These are phyloP conservation scores for Starmerella apis DNA, from an alignment of 805 yeast genomes.

Conservation along the genomic window DNA sequence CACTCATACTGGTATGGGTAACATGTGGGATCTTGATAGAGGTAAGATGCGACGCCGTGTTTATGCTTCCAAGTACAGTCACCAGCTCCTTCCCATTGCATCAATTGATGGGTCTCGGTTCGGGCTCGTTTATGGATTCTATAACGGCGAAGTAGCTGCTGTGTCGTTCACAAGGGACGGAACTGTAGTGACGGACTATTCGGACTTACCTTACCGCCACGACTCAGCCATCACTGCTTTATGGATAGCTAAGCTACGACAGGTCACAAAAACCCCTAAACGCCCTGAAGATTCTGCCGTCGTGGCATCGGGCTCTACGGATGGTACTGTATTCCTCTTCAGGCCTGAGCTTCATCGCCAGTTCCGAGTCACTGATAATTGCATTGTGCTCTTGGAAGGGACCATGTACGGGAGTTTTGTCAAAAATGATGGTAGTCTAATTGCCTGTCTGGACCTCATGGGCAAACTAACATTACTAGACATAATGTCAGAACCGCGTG, in stretches of 20 bases:
- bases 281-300: conserved; percentile 4
- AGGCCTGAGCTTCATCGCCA: background rate
- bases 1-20: conserved; percentile 25
- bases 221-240: conserved; percentile 23
- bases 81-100: conserved; percentile 17
- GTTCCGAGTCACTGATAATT: conserved; percentile 2
- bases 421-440: conserved; percentile 13
- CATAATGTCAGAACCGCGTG: background rate
- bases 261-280: conserved; percentile 6
- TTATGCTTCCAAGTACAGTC: conserved; percentile 20
- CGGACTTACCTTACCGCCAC: conserved; percentile 23
- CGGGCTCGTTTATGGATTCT: conserved; percentile 28
- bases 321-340: conserved; percentile 17
- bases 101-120: conserved; percentile 27
- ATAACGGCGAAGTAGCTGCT: conserved; percentile 25
- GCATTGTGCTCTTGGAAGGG: conserved; percentile 15
- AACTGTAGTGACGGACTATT: conserved; percentile 24
- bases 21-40: conserved; percentile 27
- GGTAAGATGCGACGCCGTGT: conserved; percentile 27
- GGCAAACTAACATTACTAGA: conserved; percentile 9
- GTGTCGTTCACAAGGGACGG: conserved; percentile 25
- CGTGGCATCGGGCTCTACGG: conserved; percentile 18
- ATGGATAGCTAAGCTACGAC: conserved; percentile 25
- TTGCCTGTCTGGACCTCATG: conserved; percentile 11
- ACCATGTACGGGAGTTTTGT: conserved; percentile 14